Evolutionary conservation across 371 early-diverging fungal genomes (phyloP), one percentile per base, ranked within the genome.

Genomic region (Chytridium lagenaria): DNA sequence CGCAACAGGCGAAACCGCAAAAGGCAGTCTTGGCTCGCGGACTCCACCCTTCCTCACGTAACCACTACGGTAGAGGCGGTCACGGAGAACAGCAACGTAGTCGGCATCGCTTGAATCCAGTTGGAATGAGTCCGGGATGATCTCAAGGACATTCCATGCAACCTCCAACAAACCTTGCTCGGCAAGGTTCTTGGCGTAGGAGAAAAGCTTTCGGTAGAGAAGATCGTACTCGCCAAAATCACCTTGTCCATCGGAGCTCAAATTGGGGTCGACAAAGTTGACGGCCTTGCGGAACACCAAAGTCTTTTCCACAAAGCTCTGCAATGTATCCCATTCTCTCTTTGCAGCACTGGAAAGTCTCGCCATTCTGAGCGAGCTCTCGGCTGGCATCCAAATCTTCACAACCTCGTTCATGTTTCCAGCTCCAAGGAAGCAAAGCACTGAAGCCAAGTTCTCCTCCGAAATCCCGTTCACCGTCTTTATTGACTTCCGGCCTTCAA

Each of bases 281-380:
- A 96, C 92, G 0, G 96, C 97, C 72, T 91, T 91, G 40, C 94
- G 87, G 88, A 95, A 94, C 22, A 97, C 90, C 10, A 94, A 89
- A 23, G 96, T 90, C 83, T 95, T 95, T 79, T 97, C 97, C 50
- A 97, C 88, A 52, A 97, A 81, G 49, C 86, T 78, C 64, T 96
- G 96, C 49, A 97, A 81, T 33, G 61, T 5, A 7, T 28, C 36
- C 55, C 55, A 52, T 52, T 44, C 44, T 19, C 44, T 7, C 10
- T 5, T 10, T 16, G 57, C 57, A 5, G 88, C 78, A 23, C 81
- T 70, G 2, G 84, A 85, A 31, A 84, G 88, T 28, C 82, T 82
- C 28, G 34, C 39, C 74, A 19, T 51, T 59, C 51, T 72, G 69
- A 80, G 73, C 50, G 72, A 76, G 28, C 79, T 80, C 52, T 80